A percentile compares a stretch with the other conserved stretches of the same genome.
These are phyloP conservation scores for Alternaria alternata DNA, from an alignment of 2,329 filamentous ascomycete genomes.

Conservation along the genomic window DNA sequence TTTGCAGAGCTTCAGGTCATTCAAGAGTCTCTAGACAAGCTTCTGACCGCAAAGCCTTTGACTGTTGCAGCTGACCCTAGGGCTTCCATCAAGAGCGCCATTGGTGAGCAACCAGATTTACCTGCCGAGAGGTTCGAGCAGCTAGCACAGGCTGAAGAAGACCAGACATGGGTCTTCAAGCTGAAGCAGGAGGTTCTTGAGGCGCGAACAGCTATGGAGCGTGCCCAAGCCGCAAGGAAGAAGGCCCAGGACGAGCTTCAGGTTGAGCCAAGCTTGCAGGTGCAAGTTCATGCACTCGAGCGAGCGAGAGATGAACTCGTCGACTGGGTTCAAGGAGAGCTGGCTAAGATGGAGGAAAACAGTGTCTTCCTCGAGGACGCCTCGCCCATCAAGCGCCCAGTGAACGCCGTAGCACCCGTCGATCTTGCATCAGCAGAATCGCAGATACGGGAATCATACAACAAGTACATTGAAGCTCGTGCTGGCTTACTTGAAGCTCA, in stretches of 20 bases:
- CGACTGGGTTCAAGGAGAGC: constrained; percentile 60
- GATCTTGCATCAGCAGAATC: constrained; percentile 34
- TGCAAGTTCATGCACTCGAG: constrained; percentile 53
- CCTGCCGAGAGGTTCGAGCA: constrained; percentile 45
- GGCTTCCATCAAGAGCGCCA: constrained; percentile 33
- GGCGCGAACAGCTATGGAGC: constrained; percentile 45
- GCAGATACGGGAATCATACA: constrained; percentile 40
- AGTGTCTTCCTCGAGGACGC: constrained; percentile 45
- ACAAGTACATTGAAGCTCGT: constrained; percentile 35
- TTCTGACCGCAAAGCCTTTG: constrained; percentile 49
- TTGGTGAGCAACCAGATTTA: constrained; percentile 49
- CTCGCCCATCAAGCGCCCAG: constrained; percentile 41
- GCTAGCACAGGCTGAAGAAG: constrained; percentile 27
- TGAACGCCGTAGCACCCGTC: neutral
- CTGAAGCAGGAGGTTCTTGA: constrained; percentile 52
- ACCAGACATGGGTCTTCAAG: constrained; percentile 41
- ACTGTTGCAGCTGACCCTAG: constrained; percentile 35
- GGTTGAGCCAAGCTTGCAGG: constrained; percentile 23
- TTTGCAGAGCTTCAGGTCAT: constrained; percentile 58
- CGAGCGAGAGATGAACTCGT: constrained; percentile 59
- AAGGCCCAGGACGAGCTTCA: constrained; percentile 21
- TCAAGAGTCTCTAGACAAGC: constrained; percentile 54
- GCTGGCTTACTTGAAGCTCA: constrained; percentile 13
- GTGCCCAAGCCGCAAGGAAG: constrained; percentile 31
- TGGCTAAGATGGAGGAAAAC: constrained; percentile 54